Evolutionary conservation across 257 asterid species (phyloP), one percentile per base, ranked within the genome.

Genomic region (Capsicum pubescens): DNA sequence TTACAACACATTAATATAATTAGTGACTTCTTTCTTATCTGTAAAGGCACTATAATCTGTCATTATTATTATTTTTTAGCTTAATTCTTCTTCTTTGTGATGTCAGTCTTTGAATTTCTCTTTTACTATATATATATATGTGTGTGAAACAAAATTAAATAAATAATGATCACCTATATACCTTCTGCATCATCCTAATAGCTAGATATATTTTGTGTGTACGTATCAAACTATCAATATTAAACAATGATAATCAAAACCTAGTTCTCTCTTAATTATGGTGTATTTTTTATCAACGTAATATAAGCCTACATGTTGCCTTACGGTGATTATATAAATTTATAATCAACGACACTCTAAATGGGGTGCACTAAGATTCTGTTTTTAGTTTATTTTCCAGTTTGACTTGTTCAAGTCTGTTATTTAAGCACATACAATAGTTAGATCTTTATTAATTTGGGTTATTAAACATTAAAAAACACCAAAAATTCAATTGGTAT

Each of bases 21-120:
- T 36, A 68, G 15, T 26, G 48, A 1, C 26, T 52, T 52, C 2
- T 76, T 52, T 13, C 15, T 76, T 76, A 26, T 76, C 26, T 76
- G 64, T 76, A 52, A 76, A 52, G 81, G 12, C 26, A 52, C 81
- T 46, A 26, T 52, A 74, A 26, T 76, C 48, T 76, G 64, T 26
- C 81, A 74, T 50, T 74, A 12, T 60, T 4, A 46, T n/a, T 71
- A 6, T 9, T 72, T 72, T 46, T 72, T 72, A 72, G 61, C 61
- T 76, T 21, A 12, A 52, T 76, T 76, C 48, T 32, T 76, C 81
- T 15, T 76, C 48, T 14, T 54, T 52, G 14, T 26, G 81, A 76
- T 76, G 15, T 14, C 81, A 76, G 9, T 14, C 63, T 50, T 72
- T 50, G 21, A 36, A 15, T 36, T 68, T 68, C 54, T 68, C 11